These are phyloP conservation scores for Aspergillus uvarum DNA, from an alignment of 2,329 filamentous ascomycete genomes.

Conservation along the genomic window DNA sequence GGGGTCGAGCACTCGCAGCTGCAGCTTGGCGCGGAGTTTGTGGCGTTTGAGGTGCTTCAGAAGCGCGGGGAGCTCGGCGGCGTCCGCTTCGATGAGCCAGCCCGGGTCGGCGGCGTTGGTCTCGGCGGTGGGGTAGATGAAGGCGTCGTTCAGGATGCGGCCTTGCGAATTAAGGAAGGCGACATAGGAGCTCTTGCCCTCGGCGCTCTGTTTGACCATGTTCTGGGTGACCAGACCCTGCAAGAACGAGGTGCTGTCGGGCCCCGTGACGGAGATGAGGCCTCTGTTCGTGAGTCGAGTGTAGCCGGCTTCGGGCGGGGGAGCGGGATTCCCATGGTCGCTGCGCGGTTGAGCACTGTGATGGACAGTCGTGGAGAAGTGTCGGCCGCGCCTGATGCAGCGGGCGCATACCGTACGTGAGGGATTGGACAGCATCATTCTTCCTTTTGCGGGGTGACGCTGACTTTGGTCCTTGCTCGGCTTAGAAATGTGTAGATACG, in stretches of 20 bases:
- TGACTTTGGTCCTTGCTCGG: background rate
- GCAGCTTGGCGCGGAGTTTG: constrained; percentile 79
- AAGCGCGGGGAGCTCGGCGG: constrained; percentile 60
- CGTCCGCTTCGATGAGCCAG: constrained; percentile 83
- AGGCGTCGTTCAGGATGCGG: constrained; percentile 82
- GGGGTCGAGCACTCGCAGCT: constrained; percentile 63
- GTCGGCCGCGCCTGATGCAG: constrained; percentile 28
- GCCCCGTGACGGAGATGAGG: constrained; percentile 75
- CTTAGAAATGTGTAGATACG: constrained; percentile 24
- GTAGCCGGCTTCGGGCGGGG: constrained; percentile 47
- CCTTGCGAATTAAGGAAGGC: constrained; percentile 85
- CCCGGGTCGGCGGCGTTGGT: constrained; percentile 35
- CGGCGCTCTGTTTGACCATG: constrained; percentile 51
- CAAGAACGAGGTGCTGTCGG: constrained; percentile 78
- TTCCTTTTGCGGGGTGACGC: constrained; percentile 17
- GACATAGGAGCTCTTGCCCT: constrained; percentile 66
- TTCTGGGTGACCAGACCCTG: constrained; percentile 83
- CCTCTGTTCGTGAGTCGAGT: constrained; percentile 67
- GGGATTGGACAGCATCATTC: constrained; percentile 35
- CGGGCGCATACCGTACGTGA: constrained; percentile 29
- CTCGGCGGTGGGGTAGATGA: constrained; percentile 69
- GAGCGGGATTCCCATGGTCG: constrained; percentile 28
- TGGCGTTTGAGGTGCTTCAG: constrained; percentile 77
- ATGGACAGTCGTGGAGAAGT: constrained; percentile 32
- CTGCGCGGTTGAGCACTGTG: constrained; percentile 13